Base-by-base conservation (phyloP, 805 yeast genomes). In the Wickerhamomyces queroliae region DNA sequence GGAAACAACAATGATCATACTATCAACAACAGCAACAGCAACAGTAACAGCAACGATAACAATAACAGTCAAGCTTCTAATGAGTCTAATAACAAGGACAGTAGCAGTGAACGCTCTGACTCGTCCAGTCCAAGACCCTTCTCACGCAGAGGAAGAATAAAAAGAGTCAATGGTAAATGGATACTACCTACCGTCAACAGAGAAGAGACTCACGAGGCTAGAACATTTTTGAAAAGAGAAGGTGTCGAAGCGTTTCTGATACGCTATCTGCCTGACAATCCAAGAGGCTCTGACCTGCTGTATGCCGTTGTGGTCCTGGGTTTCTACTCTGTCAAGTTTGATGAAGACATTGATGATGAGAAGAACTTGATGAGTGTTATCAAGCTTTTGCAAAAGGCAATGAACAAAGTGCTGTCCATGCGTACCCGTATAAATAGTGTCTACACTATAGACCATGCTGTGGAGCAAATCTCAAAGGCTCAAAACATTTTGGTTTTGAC, bases 401-500 rank as follows among this genome's bases (percentile, higher is more conserved):
- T 86, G 63, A 73, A 74, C 40, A 76, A 74, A 49, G 87, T 83
- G 10, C 53, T 74, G 22, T 58, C 66, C 30, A 71, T 78, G 40
- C 70, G 95, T 43, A 62, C 74, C 3, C 64, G 84, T 44, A 51
- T 83, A 19, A 67, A 72, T 2, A 59, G 67, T 38, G 76, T 83
- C 47, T 61, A 67, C 38, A 75, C 82, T 0, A 50, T 86, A 3
- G 83, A 79, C 10, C 77, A 80, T 43, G 76, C 83, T 2, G 59
- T 76, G 2, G 66, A 64, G 2, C 72, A 73, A 27, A 66, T 90
- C 18, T 47, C 65, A n/a, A 63, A 62, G 7, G 76, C 93, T 0
- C 55, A 69, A 12, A 80, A 76, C 30, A 70, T 89, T 10, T 53
- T 90, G 42, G 89, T 89, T 0, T 58, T 89, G 18, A 86, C 96